Evolutionary conservation across 2,329 filamentous ascomycete genomes (phyloP).

Genomic region (Aspergillus caelatus): DNA sequence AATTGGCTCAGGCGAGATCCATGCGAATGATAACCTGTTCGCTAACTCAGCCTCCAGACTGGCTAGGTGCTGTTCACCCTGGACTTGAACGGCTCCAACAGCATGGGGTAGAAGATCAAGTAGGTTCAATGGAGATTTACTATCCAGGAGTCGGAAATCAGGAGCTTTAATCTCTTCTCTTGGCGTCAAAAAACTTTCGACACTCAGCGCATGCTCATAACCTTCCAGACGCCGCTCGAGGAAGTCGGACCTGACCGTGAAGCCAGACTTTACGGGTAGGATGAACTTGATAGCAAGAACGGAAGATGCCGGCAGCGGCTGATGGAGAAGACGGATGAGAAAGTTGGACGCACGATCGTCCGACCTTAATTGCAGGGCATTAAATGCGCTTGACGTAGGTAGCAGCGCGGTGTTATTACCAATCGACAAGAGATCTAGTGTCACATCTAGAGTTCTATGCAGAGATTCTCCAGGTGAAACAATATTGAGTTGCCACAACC

Average conservation of each 20-base stretch:
- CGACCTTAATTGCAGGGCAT: background rate
- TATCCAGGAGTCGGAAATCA: background rate
- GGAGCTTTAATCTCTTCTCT: conserved; percentile 3
- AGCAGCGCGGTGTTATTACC: background rate
- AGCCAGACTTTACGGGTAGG: conserved; percentile 2
- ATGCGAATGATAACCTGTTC: conserved; percentile 5
- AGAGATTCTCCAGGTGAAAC: background rate
- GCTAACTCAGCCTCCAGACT: conserved; percentile 2
- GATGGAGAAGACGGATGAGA: background rate
- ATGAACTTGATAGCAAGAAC: conserved; percentile 4
- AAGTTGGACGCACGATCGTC: background rate
- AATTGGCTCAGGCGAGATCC: conserved; percentile 1
- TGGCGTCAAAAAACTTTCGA: conserved; percentile 2
- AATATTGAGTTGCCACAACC: background rate
- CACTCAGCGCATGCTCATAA: background rate
- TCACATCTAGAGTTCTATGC: background rate
- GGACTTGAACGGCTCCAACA: conserved; percentile 7
- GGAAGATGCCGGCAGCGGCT: background rate
- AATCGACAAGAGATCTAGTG: background rate
- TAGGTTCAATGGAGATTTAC: background rate
- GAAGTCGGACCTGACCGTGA: conserved; percentile 3
- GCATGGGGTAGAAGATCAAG: background rate
- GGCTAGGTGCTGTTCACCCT: background rate
- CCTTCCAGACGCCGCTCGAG: conserved; percentile 6
- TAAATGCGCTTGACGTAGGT: background rate